Evolutionary conservation across 768 basidiomycete genomes (phyloP), one percentile per base, ranked within the genome.

Genomic region (Cubamyces lactineus): DNA sequence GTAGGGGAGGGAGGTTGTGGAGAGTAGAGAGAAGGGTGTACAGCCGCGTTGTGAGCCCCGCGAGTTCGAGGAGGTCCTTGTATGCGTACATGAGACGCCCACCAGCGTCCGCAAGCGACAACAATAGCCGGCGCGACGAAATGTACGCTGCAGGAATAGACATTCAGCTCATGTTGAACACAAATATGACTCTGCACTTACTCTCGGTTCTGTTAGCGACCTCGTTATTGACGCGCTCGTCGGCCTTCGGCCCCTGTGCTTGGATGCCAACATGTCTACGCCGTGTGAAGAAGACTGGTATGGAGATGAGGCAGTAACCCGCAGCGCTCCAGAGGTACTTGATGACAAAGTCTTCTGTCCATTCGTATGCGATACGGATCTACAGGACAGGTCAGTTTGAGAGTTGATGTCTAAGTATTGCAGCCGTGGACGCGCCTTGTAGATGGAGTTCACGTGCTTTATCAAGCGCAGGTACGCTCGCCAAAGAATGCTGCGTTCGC

Each of bases 291-390:
- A 96, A 78, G 19, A 96, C 82, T 0, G 96, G 96, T 0, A 98
- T 88, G 8, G 94, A 92, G 70, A 98, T 98, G 21, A 98, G 81
- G 4, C 82, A 83, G 73, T 98, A 98, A 0, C 96, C 96, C 4
- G 87, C 88, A 0, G 95, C 95, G 11, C 91, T 94, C 96, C 94
- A 97, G 9, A 92, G 77, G 72, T 97, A 98, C 74, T 97, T 97
- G 80, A 97, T 94, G 19, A 97, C 90, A 67, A 93, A 95, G 77
- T 97, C 96, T 71, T 97, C 96, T 0, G 92, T 97, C 95, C 92
- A 97, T 76, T 87, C 92, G 69, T 93, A 96, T 1, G 89, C 89
- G 49, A 96, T 92, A 16, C 94, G 88, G 54, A 94, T 92, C 90
- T 92, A 62, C 9, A 5, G 15, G 24, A 53, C 11, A 30, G 28